Evolutionary conservation across 352 stramenopile species (phyloP), one percentile per base, ranked within the genome.

Genomic region (Phytophthora rubi): DNA sequence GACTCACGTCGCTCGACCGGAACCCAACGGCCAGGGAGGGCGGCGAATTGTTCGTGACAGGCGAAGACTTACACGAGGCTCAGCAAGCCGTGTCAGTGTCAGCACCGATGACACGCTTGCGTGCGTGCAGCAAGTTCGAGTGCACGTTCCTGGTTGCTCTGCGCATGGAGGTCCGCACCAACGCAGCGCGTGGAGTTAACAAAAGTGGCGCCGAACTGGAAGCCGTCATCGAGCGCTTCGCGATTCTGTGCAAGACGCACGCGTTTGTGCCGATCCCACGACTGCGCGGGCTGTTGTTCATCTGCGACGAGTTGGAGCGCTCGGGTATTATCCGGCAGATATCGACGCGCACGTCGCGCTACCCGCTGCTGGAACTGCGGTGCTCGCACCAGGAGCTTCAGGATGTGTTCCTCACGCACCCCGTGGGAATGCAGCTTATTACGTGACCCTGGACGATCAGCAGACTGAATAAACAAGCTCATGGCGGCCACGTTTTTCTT

Each of bases 161-260:
- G 28, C 73, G 76, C 21, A 88, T 89, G 76, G 83, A 91, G 64
- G 67, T 88, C 35, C 87, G 85, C 42, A 48, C 75, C 18, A 77
- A 70, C 21, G 62, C 63, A 47, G 48, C 54, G 18, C 72, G 72
- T 26, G 62, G 68, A 8, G 47, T 67, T 18, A 75, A 75, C 33
- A 72, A 71, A 23, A 73, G 68, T 6, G 74, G 74, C n/a, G 81
- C 64, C 8, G 70, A 80, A 44, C 85, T 93, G 37, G 85, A 93
- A 71, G 80, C 74, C 9, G 79, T 93, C 58, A 76, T 87, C 60
- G 73, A 85, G 16, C 83, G 85, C 9, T 85, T 93, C 33, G 79
- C 78, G 2, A 88, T 90, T 65, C 69, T 91, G 44, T 88, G 81
- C 70, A 90, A 90, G 60, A 91, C 83, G n/a, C 83, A 87, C 42